These are phyloP conservation scores for Rehmannia glutinosa DNA, from an alignment of 257 asterid genomes.

Conservation along the genomic window DNA sequence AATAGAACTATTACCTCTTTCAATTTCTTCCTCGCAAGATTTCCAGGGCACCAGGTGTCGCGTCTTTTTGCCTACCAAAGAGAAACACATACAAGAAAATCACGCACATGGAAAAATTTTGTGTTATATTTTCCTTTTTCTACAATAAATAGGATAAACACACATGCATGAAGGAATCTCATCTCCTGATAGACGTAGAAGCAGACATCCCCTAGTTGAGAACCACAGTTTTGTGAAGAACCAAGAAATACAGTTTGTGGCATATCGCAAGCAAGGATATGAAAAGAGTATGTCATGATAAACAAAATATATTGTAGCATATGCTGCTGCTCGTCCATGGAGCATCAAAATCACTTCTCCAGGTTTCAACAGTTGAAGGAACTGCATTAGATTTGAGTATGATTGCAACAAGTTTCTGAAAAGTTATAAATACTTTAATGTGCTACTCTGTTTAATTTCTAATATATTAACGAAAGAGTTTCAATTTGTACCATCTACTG, in stretches of 20 bases:
- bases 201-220: too few relatives aligned
- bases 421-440: too few relatives aligned
- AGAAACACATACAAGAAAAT: conserved; percentile 17
- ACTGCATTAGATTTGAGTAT: neutral
- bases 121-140: neutral
- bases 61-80: conserved; percentile 75
- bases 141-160: neutral
- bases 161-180: neutral
- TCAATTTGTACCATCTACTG: too few relatives aligned
- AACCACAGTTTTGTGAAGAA: too few relatives aligned
- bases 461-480: too few relatives aligned
- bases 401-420: neutral
- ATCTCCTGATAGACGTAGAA: neutral
- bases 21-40: conserved; percentile 42
- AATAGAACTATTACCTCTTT: conserved; percentile 52
- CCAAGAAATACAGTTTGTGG: neutral
- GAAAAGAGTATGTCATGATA: neutral
- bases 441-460: too few relatives aligned
- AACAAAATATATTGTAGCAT: too few relatives aligned
- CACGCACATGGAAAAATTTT: neutral
- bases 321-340: too few relatives aligned
- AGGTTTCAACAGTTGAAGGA: neutral
- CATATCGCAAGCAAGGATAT: neutral
- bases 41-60: conserved; percentile 96
- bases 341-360: neutral